These are phyloP conservation scores for Saccharomycopsis hybrid DNA, from an alignment of 1,139 yeast species.

Conservation along the genomic window DNA sequence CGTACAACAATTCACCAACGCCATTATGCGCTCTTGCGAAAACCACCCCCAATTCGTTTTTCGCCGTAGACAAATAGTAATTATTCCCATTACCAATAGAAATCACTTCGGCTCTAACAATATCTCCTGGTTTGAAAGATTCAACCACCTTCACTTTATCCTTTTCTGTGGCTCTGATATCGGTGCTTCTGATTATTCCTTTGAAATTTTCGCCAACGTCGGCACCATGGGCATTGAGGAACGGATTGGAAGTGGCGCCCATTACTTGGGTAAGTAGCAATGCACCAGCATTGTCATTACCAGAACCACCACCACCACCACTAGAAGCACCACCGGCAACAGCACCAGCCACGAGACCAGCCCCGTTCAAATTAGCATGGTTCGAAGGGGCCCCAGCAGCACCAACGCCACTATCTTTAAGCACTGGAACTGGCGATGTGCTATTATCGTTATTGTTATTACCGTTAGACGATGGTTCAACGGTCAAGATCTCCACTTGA, in stretches of 20 bases:
- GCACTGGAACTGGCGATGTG: conserved; percentile 39
- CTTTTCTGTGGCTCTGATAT: conserved; percentile 84
- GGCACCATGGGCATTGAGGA: conserved; percentile 41
- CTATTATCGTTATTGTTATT: conserved; percentile 28
- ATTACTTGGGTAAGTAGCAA: conserved; percentile 37
- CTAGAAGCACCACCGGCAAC: too few relatives aligned
- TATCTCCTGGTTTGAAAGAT: conserved; percentile 86
- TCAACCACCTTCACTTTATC: conserved; percentile 78
- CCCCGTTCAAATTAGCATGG: too few relatives aligned
- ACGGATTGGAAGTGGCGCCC: conserved; percentile 42
- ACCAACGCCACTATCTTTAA: conserved; percentile 63
- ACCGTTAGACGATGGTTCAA: conserved; percentile 68
- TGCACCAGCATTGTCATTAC: conserved; percentile 26
- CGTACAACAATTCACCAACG: conserved; percentile 77
- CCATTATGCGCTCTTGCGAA: conserved; percentile 71
- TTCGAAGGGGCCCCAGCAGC: conserved; percentile 41
- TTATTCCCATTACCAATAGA: conserved; percentile 92
- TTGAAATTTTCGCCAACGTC: conserved; percentile 89
- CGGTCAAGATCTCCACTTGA: conserved; percentile 73
- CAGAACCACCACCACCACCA: too few relatives aligned
- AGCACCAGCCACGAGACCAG: too few relatives aligned
- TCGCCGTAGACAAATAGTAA: conserved; percentile 83
- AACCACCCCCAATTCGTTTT: conserved; percentile 88
- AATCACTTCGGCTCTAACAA: conserved; percentile 73
- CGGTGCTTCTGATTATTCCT: conserved; percentile 83